phyloP scores from a whole-genome alignment of 129 eudicot species.

The Pseudognaphalium luteoalbum region DNA sequence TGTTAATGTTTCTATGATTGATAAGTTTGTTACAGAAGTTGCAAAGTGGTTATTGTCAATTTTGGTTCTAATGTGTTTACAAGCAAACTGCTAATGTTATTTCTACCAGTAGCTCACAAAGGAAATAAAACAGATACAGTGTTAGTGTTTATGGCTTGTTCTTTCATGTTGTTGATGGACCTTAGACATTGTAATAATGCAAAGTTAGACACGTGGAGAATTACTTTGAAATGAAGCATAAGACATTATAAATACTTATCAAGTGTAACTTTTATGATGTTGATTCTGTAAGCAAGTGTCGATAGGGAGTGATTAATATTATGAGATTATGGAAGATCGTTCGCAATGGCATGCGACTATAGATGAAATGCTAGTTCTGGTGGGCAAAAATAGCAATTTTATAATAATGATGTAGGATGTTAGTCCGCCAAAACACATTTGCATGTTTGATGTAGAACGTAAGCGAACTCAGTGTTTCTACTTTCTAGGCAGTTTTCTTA shows the following conservation, averaged over 20 bases:
- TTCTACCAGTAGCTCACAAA: background rate
- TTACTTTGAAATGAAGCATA: background rate
- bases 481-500: background rate
- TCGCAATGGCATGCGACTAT: background rate
- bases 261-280: background rate
- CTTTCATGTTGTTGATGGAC: background rate
- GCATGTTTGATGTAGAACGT: background rate
- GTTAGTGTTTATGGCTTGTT: too few relatives aligned
- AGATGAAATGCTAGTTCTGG: background rate
- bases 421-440: background rate
- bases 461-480: background rate
- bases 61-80: background rate
- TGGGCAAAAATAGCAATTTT: background rate
- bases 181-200: background rate
- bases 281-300: background rate
- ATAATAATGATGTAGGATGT: background rate
- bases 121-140: background rate
- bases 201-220: background rate
- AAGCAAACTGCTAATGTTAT: background rate
- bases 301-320: background rate
- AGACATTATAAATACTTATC: background rate
- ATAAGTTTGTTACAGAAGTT: too few relatives aligned
- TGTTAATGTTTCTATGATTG: too few relatives aligned
- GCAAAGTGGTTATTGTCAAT: background rate
- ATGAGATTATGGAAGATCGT: background rate